A percentile compares a stretch with the other conserved stretches of the same genome.
These are phyloP conservation scores for Salicornia ramosissima DNA, from an alignment of 148 eudicot genomes.

Conservation along the genomic window DNA sequence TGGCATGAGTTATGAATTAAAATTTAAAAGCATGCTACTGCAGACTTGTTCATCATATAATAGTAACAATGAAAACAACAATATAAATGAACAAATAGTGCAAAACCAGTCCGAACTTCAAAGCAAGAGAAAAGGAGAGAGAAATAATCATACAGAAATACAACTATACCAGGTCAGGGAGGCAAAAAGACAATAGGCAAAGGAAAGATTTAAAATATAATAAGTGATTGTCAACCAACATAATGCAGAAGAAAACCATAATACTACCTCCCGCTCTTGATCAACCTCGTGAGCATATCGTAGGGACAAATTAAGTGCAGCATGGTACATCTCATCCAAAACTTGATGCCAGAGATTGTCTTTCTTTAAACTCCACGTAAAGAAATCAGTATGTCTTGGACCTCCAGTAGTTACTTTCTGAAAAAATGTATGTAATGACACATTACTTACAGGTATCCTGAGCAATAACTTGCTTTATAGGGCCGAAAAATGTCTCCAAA, in stretches of 20 bases:
- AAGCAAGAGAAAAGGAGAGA: not conserved
- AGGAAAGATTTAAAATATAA: no score
- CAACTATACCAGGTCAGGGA: no score
- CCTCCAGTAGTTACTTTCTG: slow-evolving; percentile 49
- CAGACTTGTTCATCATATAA: no score
- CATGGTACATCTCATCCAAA: slow-evolving; percentile 86
- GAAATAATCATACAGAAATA: no score
- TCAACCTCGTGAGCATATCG: slow-evolving; percentile 55
- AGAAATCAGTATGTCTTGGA: slow-evolving; percentile 33
- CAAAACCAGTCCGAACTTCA: no score
- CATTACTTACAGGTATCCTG: slow-evolving; percentile 5
- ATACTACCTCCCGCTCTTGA: slow-evolving; percentile 61
- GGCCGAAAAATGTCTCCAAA: not conserved
- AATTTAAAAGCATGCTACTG: no score
- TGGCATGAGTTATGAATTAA: no score
- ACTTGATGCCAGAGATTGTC: slow-evolving; percentile 46
- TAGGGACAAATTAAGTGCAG: slow-evolving; percentile 68
- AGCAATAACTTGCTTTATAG: not conserved
- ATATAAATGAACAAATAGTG: no score
- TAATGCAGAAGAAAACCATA: not conserved
- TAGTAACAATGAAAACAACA: no score
- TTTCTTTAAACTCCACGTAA: slow-evolving; percentile 57
- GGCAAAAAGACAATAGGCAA: no score
- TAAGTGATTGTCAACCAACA: no score
- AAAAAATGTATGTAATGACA: slow-evolving; percentile 3